Evolutionary conservation across 305 asterid species (phyloP), one percentile per base, ranked within the genome.

Genomic region (Ilex paraguariensis): DNA sequence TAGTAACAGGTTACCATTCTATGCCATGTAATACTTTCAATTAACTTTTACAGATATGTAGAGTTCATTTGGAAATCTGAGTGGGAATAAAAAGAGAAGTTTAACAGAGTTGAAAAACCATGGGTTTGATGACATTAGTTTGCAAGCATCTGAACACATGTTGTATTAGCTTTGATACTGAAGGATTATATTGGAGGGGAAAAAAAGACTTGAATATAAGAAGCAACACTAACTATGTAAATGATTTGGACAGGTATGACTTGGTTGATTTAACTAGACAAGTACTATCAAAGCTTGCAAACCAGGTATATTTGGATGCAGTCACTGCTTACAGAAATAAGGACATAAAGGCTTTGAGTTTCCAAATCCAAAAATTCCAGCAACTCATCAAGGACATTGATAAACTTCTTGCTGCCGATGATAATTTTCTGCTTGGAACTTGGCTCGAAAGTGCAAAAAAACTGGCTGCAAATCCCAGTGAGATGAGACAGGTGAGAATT

Each of bases 221-320:
- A 49, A 49, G 16, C 11, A n/a, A 49, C 4, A 49, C 53, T 49
- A 49, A 49, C 50, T 49, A 11, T 72, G 65, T 52, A 56, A 65
- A 51, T 68, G 36, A 63, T 60, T 31, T 59, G 45, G 63, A 73
- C 83, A 90, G 99, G 84, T 93, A 93, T 51, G 99, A 93, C 81
- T 82, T 93, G 88, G 96, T 93, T 15, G 99, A 92, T 81, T 79
- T 93, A 79, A 82, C 96, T 7, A 81, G 95, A 73, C 98, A 93
- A 63, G 70, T 90, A 14, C 90, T 93, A 52, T 93, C 98, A 59
- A 93, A 93, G 85, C 85, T 90, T 49, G 98, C 97, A 56, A 93
- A 93, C 63, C 88, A 86, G 80, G 94, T 87, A 9, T 93, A 90
- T 71, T 64, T 93, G 79, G 82, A 74, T 15, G 93, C 95, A 61